phyloP scores from a whole-genome alignment of 2,329 filamentous ascomycete species.

The Aspergillus quadricinctus region DNA sequence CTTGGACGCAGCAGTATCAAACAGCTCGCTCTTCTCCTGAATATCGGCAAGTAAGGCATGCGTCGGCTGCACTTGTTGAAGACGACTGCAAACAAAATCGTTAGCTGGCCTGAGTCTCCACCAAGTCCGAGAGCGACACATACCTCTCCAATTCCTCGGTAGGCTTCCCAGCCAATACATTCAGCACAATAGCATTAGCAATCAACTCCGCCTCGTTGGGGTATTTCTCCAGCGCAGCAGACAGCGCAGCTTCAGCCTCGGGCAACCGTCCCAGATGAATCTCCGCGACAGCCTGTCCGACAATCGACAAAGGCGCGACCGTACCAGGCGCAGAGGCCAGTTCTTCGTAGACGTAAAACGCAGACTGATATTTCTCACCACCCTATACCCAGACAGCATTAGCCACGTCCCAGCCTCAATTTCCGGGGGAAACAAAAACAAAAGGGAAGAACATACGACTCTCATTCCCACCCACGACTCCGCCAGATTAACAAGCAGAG shows the following conservation, averaged over 20 bases:
- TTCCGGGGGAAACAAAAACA: background rate
- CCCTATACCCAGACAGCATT: constrained; percentile 52
- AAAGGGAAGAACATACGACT: constrained; percentile 55
- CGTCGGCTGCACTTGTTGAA: constrained; percentile 54
- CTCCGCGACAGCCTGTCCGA: constrained; percentile 87
- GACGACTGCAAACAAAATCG: constrained; percentile 20
- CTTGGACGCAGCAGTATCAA: constrained; percentile 80
- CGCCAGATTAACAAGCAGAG: constrained; percentile 84
- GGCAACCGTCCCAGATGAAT: constrained; percentile 83
- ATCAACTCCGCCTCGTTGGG: constrained; percentile 68
- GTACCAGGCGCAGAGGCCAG: constrained; percentile 82
- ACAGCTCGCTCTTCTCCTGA: constrained; percentile 78
- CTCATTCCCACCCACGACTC: constrained; percentile 93
- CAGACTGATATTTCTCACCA: constrained; percentile 91
- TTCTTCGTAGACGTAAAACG: constrained; percentile 97
- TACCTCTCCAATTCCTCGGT: constrained; percentile 59
- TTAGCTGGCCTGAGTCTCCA: constrained; percentile 14
- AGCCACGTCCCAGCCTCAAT: background rate
- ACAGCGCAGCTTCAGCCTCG: constrained; percentile 81
- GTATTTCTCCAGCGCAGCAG: constrained; percentile 73
- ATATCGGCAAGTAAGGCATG: constrained; percentile 72
- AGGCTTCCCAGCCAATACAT: constrained; percentile 71
- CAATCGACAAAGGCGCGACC: constrained; percentile 68
- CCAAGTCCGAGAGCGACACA: constrained; percentile 23
- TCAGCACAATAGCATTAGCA: constrained; percentile 77